A percentile compares a stretch with the other conserved stretches of the same genome.
Conservation (phyloP, 306 rosid genomes). For the Morella rubra region DNA sequence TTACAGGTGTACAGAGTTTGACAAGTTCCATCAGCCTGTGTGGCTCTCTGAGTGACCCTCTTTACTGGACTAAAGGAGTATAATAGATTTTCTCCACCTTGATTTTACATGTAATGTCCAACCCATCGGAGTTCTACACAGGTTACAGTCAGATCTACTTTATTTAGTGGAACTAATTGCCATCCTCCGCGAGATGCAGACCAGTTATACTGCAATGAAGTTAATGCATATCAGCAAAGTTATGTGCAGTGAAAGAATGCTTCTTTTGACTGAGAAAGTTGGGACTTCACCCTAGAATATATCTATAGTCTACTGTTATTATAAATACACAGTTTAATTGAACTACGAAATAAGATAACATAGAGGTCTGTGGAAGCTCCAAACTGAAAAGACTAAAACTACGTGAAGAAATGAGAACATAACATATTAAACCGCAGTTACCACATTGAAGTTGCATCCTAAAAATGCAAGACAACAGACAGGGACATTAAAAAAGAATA, state of each 20-base stretch:
- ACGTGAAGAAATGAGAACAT: background rate
- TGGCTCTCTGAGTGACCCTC: background rate
- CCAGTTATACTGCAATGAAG: background rate
- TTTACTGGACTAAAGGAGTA: background rate
- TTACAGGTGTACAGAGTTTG: background rate
- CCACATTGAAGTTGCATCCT: background rate
- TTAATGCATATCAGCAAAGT: background rate
- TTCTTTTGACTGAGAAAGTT: background rate
- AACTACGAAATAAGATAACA: background rate
- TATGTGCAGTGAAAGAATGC: background rate
- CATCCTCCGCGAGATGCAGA: background rate
- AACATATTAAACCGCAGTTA: background rate
- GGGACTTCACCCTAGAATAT: background rate
- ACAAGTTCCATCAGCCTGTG: background rate
- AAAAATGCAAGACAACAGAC: background rate
- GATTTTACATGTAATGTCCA: background rate
- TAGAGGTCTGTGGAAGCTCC: background rate
- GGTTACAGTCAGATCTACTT: background rate
- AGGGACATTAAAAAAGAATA: background rate
- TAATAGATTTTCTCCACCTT: background rate
- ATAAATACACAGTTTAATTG: background rate
- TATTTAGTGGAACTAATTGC: background rate
- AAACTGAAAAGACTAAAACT: background rate
- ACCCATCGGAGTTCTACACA: background rate
- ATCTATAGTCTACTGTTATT: background rate